Base-by-base conservation (phyloP, 2,329 filamentous ascomycete species). In the Lasiodiplodia theobromae region DNA sequence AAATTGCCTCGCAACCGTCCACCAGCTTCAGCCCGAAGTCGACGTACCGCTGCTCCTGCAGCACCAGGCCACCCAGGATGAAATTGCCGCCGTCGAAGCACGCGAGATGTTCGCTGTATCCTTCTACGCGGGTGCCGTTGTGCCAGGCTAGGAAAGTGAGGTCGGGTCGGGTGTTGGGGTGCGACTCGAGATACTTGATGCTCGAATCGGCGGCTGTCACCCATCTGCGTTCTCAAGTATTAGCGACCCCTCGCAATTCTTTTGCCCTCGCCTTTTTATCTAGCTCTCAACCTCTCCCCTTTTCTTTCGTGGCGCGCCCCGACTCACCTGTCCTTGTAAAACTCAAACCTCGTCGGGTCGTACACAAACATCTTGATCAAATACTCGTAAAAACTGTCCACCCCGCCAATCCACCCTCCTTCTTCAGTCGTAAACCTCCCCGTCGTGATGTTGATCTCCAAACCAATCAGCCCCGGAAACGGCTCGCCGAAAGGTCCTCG, bases 321-420 rank as follows among this genome's bases (percentile, higher is more conserved):
- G 8, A 44, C 70, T 66, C 70, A 74, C 57, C 88, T 87, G 71
- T 94, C 90, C 74, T 86, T 88, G 81, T 95, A 93, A 3, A 78
- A 71, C 1, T 74, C 79, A 73, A 92, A 96, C 2, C 88, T 85
- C 7, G 77, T 73, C 0, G 88, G 84, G 75, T 95, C 91, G 77
- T 96, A 96, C 67, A 95, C 80, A 74, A 89, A 96, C 92, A 96
- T 95, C 83, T 97, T 97, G 78, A 97, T 90, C 44, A 97, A 86
- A 74, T 96, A 96, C 80, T 96, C 93, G 80, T 96, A 97, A 80
- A 91, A 96, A 58, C 89, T 92, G 77, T 96, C 93, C 37, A 87
- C 87, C 5, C 91, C 91, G 62, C 91, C 92, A 44, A 87, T 86
- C 93, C 93, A 97, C 51, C 92, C 91, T 64, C 94, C 93, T 2